These are phyloP conservation scores for Tubosaeta sp. DNA, from an alignment of 768 basidiomycete genomes.

Conservation along the genomic window DNA sequence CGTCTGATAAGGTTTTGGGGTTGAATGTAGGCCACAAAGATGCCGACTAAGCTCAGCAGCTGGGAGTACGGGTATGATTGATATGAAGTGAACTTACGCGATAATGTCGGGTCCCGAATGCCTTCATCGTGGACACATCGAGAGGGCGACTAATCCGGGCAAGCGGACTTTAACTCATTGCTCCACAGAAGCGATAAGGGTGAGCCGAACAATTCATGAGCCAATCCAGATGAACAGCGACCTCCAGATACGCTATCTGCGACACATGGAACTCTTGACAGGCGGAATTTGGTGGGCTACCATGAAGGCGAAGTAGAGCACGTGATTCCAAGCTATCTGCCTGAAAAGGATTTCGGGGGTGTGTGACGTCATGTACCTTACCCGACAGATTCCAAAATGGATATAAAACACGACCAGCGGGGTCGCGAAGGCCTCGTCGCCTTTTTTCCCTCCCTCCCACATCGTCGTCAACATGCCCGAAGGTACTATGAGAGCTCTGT, in stretches of 20 bases:
- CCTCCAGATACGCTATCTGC: too few species aligned
- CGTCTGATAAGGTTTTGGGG: constrained; percentile 54
- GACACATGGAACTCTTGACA: neutral
- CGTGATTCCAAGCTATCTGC: constrained; percentile 8
- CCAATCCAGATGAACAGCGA: too few species aligned
- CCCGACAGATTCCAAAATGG: neutral
- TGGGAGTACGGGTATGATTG: neutral
- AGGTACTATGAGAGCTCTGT: constrained; percentile 72
- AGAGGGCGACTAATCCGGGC: neutral
- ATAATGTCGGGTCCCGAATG: constrained; percentile 38
- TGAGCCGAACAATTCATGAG: neutral
- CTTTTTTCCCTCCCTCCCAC: constrained; percentile 3
- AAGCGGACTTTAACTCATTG: neutral
- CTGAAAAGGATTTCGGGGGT: constrained; percentile 9
- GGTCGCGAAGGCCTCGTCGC: neutral
- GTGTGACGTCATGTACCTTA: constrained; percentile 27
- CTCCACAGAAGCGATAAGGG: neutral
- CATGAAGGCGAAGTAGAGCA: neutral
- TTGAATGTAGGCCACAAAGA: constrained; percentile 75
- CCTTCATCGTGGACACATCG: neutral
- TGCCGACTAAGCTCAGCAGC: neutral
- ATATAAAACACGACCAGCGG: constrained; percentile 18
- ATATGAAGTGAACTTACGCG: constrained; percentile 32
- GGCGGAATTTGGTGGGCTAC: neutral
- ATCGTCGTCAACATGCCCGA: constrained; percentile 40